These are phyloP conservation scores for Diplosphaera chodatii DNA, from an alignment of 139 green algal genomes.

Conservation along the genomic window DNA sequence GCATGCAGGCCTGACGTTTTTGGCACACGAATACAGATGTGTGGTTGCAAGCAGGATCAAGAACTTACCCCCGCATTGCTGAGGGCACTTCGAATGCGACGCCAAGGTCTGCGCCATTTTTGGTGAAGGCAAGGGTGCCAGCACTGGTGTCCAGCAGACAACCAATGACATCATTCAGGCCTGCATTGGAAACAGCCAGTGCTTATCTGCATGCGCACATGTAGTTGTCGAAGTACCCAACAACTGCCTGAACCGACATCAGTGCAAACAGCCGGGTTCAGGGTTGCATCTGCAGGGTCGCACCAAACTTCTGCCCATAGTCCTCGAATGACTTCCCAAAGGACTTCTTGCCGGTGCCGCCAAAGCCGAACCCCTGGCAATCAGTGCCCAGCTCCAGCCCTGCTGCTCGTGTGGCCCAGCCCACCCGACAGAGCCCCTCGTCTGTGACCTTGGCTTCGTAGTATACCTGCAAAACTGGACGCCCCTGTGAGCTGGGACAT, in stretches of 20 bases:
- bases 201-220: no score
- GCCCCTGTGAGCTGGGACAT: no score
- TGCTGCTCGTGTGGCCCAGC: conserved; percentile 51
- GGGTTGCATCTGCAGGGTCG: no score
- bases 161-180: conserved; percentile 50
- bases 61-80: neutral
- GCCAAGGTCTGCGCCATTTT: conserved; percentile 54
- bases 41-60: no score
- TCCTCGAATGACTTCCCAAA: conserved; percentile 54
- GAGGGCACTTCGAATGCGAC: conserved; percentile 48
- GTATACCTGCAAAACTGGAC: conserved; percentile 33
- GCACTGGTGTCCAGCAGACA: conserved; percentile 49
- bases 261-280: no score
- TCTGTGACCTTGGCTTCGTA: conserved; percentile 55
- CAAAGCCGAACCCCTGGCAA: conserved; percentile 53
- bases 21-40: no score
- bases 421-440: conserved; percentile 68
- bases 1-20: no score
- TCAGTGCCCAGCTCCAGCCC: conserved; percentile 64
- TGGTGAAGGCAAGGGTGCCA: conserved; percentile 43
- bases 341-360: conserved; percentile 67
- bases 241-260: no score
- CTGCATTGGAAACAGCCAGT: no score
- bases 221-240: no score
- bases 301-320: conserved; percentile 62